Percentiles rank a stretch among this genome's conserved stretches.
Evolutionary conservation across 306 rosid species (phyloP).

Genomic region (Clitoria ternatea): DNA sequence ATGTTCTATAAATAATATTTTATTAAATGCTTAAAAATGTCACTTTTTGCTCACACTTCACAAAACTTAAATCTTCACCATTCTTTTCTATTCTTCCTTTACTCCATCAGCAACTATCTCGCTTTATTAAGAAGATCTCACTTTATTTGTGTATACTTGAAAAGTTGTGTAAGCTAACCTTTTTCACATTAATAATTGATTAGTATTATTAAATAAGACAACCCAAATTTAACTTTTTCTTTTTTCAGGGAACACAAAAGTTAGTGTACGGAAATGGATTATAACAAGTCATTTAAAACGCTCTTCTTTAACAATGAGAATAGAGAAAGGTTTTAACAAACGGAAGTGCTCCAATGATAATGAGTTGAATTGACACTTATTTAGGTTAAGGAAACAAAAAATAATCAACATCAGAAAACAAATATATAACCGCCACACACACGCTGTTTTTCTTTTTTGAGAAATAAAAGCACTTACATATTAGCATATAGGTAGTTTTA

Average conservation of each 20-base stretch:
- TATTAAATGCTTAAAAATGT: too few species aligned
- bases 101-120: not conserved
- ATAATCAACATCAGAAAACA: not conserved
- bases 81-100: not conserved
- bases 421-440: not conserved
- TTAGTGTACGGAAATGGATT: constrained; percentile 6
- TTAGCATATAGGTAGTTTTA: too few species aligned
- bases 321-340: not conserved
- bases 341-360: not conserved
- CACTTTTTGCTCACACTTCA: not conserved
- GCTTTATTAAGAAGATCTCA: not conserved
- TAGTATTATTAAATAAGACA: not conserved
- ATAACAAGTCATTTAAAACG: not conserved
- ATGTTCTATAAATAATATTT: too few species aligned
- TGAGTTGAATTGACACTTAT: constrained; percentile 1
- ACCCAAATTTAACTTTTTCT: not conserved
- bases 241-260: not conserved
- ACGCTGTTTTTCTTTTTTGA: not conserved
- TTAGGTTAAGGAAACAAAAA: not conserved
- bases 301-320: not conserved
- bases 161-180: not conserved
- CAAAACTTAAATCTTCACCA: not conserved
- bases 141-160: not conserved
- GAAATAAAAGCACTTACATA: too few species aligned
- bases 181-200: not conserved